Base-by-base conservation (phyloP, 2,329 filamentous ascomycete species). In the Coleophoma cylindrospora region DNA sequence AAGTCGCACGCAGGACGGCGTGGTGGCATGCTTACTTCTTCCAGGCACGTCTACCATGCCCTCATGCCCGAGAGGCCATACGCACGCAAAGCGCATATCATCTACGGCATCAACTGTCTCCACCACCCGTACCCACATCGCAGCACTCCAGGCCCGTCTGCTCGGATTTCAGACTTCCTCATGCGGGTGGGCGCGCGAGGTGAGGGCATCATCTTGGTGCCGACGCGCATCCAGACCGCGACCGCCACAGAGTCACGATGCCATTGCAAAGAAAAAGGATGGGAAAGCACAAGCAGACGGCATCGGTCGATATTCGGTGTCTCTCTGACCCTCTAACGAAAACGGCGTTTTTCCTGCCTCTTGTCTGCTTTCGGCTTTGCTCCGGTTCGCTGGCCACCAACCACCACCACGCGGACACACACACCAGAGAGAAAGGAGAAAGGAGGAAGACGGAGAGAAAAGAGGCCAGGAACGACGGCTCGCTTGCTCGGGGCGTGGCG, bases 111-210 rank as follows among this genome's bases (percentile, higher is more conserved):
- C 19, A 13, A 27, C 19, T 14, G 17, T 33, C 13, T 19, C 13
- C 21, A 17, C 6, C 19, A 15, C 41, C n/a, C 21, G 14, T 22
- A 44, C 41, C 41, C 19, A 44, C 41, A 27, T 33, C 11, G n/a
- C 41, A 27, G 12, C 19, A 44, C 41, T 44, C 41, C 41, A 44
- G 41, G 41, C 41, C 41, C 41, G 41, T 44, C 41, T 33, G 22
- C 41, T 44, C 21, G 41, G 41, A n/a, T 44, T 33, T 44, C 41
- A 32, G 21, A 44, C 41, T 33, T 44, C 27, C 41, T 38, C 7
- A n/a, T 14, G 36, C 11, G 12, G 36, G 11, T 6, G 5, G 14
- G 3, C 12, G 27, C 6, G 27, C 27, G 27, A 27, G 27, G 27
- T 38, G 36, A 14, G 36, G 6, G 7, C 14, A 38, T 38, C 6